Conservation (phyloP, 805 yeast genomes). For the Citeromyces matritensis region DNA sequence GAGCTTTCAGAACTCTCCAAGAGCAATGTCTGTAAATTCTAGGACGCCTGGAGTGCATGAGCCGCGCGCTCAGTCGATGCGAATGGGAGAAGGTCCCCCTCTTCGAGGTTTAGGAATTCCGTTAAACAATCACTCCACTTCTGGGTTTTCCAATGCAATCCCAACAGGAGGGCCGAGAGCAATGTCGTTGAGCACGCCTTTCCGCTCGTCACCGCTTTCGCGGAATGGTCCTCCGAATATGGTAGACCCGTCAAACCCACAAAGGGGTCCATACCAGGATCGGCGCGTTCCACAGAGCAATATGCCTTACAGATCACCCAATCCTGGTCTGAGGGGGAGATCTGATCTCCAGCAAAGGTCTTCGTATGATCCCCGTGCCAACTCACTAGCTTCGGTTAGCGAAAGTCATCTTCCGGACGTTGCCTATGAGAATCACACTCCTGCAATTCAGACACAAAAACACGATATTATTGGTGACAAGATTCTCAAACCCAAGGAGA, state of each 20-base stretch:
- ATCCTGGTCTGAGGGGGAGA: too few species aligned
- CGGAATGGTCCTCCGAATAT: not conserved
- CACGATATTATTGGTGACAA: too few species aligned
- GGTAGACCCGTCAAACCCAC: too few species aligned
- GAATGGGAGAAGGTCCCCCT: not conserved
- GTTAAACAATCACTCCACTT: slow-evolving; percentile 2
- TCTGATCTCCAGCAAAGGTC: too few species aligned
- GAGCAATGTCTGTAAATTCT: slow-evolving; percentile 13
- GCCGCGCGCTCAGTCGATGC: not conserved
- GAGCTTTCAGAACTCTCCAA: slow-evolving; percentile 11
- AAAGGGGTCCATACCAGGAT: too few species aligned
- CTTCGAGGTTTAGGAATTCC: slow-evolving; percentile 2
- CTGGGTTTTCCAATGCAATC: slow-evolving; percentile 22
- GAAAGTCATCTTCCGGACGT: too few species aligned
- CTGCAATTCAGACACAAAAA: too few species aligned
- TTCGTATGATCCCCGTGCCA: too few species aligned
- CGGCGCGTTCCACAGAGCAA: not conserved
- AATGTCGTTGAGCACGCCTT: not conserved
- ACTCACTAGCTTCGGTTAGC: too few species aligned
- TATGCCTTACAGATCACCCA: slow-evolving; percentile 2
- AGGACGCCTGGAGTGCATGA: slow-evolving; percentile 5
- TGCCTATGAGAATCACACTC: too few species aligned
- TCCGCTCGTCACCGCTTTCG: not conserved
- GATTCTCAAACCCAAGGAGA: too few species aligned
- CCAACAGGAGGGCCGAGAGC: slow-evolving; percentile 6